Evolutionary conservation across 2,329 filamentous ascomycete genomes (phyloP).

Genomic region (Escovopsis weberi): DNA sequence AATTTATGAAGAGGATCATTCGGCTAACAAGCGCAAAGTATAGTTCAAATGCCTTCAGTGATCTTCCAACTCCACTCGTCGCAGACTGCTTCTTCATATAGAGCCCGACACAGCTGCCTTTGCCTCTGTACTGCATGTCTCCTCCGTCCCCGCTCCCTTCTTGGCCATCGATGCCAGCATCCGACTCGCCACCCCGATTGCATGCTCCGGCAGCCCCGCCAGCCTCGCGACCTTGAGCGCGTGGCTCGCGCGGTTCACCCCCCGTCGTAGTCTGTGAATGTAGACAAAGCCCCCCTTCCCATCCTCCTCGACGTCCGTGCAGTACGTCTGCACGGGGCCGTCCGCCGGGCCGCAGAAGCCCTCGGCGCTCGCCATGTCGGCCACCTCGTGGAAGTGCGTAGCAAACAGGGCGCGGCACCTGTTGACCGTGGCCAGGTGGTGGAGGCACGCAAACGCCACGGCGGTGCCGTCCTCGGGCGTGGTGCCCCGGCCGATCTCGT

Average conservation of each 20-base stretch:
- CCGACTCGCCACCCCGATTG: conserved; percentile 50
- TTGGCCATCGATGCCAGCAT: conserved; percentile 20
- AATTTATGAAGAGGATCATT: conserved; percentile 11
- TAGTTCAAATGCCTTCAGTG: conserved; percentile 2
- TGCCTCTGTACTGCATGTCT: neutral
- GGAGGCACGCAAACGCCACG: conserved; percentile 75
- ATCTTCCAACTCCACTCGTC: too few species aligned
- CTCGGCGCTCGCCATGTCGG: conserved; percentile 53
- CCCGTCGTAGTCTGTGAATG: conserved; percentile 65
- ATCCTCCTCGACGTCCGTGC: conserved; percentile 77
- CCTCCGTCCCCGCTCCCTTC: neutral
- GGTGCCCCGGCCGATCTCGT: conserved; percentile 89
- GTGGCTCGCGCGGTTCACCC: conserved; percentile 77
- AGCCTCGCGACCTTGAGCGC: conserved; percentile 87
- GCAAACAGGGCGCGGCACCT: conserved; percentile 75
- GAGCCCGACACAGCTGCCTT: too few species aligned
- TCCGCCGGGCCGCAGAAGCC: conserved; percentile 23
- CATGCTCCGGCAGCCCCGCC: conserved; percentile 64
- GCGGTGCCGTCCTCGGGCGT: conserved; percentile 86
- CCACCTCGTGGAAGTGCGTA: conserved; percentile 81
- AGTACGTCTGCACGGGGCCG: conserved; percentile 55
- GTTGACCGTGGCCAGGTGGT: conserved; percentile 69
- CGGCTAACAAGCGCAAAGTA: conserved; percentile 20
- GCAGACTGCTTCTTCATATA: too few species aligned
- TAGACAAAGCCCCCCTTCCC: conserved; percentile 62